Percentiles rank a stretch among this genome's conserved stretches.
These are phyloP conservation scores for Phoma herbarum DNA, from an alignment of 2,329 filamentous ascomycete species.

Conservation along the genomic window DNA sequence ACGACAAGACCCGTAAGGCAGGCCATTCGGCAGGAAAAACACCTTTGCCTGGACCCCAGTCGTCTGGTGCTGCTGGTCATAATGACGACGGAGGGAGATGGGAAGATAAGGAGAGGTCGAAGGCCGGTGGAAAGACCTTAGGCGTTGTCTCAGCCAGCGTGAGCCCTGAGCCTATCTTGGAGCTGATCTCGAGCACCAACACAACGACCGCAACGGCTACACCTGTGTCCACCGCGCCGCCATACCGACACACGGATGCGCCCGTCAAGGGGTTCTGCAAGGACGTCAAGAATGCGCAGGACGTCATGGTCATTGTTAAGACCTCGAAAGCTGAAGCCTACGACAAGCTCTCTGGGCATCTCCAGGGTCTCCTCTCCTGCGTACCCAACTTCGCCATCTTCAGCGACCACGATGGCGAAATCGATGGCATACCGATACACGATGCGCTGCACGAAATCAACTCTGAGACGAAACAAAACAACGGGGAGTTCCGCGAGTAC, in stretches of 20 bases:
- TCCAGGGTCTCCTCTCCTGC: slow-evolving; percentile 64
- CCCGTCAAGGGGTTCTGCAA: slow-evolving; percentile 31
- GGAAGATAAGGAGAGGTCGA: slow-evolving; percentile 26
- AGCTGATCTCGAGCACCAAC: slow-evolving; percentile 13
- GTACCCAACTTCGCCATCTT: slow-evolving; percentile 65
- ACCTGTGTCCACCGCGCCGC: slow-evolving; percentile 1
- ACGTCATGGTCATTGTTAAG: slow-evolving; percentile 65
- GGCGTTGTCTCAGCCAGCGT: slow-evolving; percentile 2
- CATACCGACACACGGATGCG: slow-evolving; percentile 4
- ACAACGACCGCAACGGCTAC: slow-evolving; percentile 11
- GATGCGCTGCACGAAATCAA: slow-evolving; percentile 59
- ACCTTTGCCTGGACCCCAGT: slow-evolving; percentile 8
- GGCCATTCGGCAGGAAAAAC: slow-evolving; percentile 4
- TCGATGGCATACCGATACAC: slow-evolving; percentile 60
- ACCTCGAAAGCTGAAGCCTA: slow-evolving; percentile 67
- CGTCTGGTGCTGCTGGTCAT: slow-evolving; percentile 23
- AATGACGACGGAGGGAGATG: slow-evolving; percentile 35
- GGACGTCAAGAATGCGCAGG: slow-evolving; percentile 50
- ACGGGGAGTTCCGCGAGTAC: slow-evolving; percentile 63
- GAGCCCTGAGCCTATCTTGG: slow-evolving; percentile 13
- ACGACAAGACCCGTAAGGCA: slow-evolving; percentile 21
- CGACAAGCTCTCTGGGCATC: slow-evolving; percentile 64
- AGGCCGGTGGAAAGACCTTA: slow-evolving; percentile 1
- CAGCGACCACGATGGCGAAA: slow-evolving; percentile 64
- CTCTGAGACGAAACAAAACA: slow-evolving; percentile 41